Evolutionary conservation across 306 rosid genomes (phyloP).

Genomic region (Geum urbanum): DNA sequence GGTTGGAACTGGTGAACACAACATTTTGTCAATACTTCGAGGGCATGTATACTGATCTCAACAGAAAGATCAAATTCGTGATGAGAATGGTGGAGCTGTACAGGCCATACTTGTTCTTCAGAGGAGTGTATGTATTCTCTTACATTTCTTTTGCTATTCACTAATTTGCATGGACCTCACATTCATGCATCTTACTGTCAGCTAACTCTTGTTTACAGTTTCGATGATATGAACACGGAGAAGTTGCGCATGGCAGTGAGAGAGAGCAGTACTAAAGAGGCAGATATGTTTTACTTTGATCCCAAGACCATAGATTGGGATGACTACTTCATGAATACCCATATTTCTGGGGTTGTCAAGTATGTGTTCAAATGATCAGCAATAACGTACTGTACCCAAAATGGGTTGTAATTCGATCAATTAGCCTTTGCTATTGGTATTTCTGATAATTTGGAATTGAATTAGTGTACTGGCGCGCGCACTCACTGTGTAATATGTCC

Average conservation of each 20-base stretch:
- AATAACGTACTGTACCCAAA: background rate
- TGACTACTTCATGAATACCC: conserved; percentile 52
- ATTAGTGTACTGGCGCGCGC: background rate
- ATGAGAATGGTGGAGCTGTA: conserved; percentile 72
- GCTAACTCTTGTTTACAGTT: conserved; percentile 35
- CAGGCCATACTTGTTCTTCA: conserved; percentile 76
- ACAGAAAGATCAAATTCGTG: conserved; percentile 52
- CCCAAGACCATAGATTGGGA: conserved; percentile 66
- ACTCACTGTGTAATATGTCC: background rate
- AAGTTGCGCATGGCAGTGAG: conserved; percentile 43
- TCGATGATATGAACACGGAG: conserved; percentile 58
- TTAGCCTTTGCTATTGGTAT: no score
- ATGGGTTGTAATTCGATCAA: background rate
- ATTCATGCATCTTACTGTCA: background rate
- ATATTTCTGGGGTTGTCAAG: conserved; percentile 55
- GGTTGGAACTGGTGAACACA: conserved; percentile 51
- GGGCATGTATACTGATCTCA: conserved; percentile 37
- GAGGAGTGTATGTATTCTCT: conserved; percentile 51
- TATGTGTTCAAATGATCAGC: conserved; percentile 51
- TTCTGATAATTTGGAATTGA: background rate
- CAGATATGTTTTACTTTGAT: conserved; percentile 57
- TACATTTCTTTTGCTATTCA: no score
- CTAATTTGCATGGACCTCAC: no score
- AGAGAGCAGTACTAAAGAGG: conserved; percentile 37
- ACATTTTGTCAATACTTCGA: conserved; percentile 63